phyloP scores from a whole-genome alignment of 2,329 filamentous ascomycete species.

The Aspergillus niger region DNA sequence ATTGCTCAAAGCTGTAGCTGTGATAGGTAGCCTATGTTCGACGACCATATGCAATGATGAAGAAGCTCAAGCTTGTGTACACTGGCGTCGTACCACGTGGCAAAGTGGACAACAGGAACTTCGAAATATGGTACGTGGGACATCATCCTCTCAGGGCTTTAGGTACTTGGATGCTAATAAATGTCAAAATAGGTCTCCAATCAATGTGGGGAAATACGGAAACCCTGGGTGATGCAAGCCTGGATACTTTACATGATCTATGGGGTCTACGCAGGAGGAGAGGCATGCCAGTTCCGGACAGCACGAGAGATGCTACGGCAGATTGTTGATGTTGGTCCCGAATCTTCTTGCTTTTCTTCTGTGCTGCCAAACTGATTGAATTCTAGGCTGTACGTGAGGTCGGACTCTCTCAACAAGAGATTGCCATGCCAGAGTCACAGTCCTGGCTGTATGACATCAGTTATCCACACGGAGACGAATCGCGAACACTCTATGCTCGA shows the following conservation, averaged over 20 bases:
- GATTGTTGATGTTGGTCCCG: neutral
- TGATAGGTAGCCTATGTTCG: neutral
- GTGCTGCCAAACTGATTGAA: neutral
- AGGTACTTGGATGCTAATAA: neutral
- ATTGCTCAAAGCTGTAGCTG: neutral
- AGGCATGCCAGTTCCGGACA: neutral
- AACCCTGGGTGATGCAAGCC: neutral
- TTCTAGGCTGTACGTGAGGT: conserved; percentile 1
- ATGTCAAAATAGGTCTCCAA: too few species aligned
- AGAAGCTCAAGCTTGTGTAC: neutral
- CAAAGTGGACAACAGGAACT: neutral
- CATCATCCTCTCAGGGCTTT: neutral
- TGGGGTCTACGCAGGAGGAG: neutral
- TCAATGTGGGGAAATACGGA: neutral
- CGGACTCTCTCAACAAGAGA: conserved; percentile 1
- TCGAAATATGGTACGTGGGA: neutral
- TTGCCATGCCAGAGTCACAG: neutral
- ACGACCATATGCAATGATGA: too few species aligned
- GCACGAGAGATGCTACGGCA: too few species aligned
- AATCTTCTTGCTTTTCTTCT: neutral
- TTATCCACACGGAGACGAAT: conserved; percentile 14
- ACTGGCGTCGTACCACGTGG: neutral
- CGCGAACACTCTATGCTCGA: neutral
- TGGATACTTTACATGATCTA: neutral
- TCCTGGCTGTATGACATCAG: neutral